phyloP scores from a whole-genome alignment of 2,329 filamentous ascomycete species.

The Aspergillus thermomutatus region DNA sequence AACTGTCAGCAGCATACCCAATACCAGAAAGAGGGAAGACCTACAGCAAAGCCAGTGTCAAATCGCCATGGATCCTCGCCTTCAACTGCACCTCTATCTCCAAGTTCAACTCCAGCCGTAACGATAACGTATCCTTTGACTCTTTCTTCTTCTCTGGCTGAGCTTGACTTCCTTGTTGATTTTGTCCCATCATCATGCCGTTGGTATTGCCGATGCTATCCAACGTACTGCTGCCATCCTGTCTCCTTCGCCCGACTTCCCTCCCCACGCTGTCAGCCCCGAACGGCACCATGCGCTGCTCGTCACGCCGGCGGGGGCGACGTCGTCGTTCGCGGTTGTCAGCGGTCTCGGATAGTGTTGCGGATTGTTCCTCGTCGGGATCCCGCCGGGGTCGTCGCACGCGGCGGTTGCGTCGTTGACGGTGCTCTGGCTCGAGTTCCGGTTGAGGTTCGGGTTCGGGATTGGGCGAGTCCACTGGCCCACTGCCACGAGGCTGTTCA shows the following conservation, averaged over 20 bases:
- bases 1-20: too few relatives aligned
- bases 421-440: neutral
- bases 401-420: neutral
- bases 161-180: neutral
- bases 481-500: neutral
- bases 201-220: neutral
- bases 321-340: neutral
- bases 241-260: neutral
- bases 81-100: constrained; percentile 79
- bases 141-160: neutral
- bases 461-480: neutral
- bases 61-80: constrained; percentile 74
- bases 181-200: neutral
- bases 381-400: neutral
- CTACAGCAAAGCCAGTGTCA: constrained; percentile 72
- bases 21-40: constrained; percentile 29
- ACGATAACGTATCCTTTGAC: constrained; percentile 54
- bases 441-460: neutral
- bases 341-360: neutral
- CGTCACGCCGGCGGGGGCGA: neutral
- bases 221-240: neutral
- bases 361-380: neutral
- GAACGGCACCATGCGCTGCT: neutral
- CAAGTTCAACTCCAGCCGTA: constrained; percentile 70
- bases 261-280: neutral